Percentiles rank a stretch among this genome's conserved stretches.
Evolutionary conservation across 257 asterid genomes (phyloP).

Genomic region (Salvia hispanica): DNA sequence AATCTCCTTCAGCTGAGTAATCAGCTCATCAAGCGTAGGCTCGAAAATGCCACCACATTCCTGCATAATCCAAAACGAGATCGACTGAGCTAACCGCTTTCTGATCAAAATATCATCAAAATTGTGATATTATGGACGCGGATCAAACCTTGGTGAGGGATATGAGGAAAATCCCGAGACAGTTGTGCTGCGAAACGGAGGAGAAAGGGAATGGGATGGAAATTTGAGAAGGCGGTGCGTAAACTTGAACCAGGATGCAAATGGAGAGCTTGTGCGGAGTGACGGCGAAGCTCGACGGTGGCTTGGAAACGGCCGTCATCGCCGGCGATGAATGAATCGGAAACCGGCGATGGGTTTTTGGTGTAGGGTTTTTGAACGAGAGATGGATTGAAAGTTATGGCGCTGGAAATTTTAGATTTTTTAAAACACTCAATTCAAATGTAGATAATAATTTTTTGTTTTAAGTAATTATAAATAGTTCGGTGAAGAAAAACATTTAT

Average conservation of each 20-base stretch:
- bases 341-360: slow-evolving; percentile 28
- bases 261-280: slow-evolving; percentile 90
- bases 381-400: slow-evolving; percentile 7
- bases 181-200: slow-evolving; percentile 82
- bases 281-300: slow-evolving; percentile 58
- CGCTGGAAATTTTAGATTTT: slow-evolving; percentile 17
- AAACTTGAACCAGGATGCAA: slow-evolving; percentile 71
- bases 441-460: no score
- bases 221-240: slow-evolving; percentile 80
- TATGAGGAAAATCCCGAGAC: slow-evolving; percentile 69
- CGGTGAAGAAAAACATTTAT: no score
- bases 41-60: slow-evolving; percentile 75
- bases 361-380: slow-evolving; percentile 45
- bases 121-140: background rate
- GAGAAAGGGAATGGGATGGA: slow-evolving; percentile 84
- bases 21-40: slow-evolving; percentile 74
- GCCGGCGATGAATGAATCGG: slow-evolving; percentile 25
- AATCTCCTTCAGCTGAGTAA: slow-evolving; percentile 58
- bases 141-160: slow-evolving; percentile 70
- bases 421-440: background rate
- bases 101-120: background rate
- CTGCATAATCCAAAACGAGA: slow-evolving; percentile 42
- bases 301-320: slow-evolving; percentile 56
- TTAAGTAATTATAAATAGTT: no score
- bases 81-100: slow-evolving; percentile 5